Conservation (phyloP, 169 alveolate genomes). For the Besnoitia besnoiti region DNA sequence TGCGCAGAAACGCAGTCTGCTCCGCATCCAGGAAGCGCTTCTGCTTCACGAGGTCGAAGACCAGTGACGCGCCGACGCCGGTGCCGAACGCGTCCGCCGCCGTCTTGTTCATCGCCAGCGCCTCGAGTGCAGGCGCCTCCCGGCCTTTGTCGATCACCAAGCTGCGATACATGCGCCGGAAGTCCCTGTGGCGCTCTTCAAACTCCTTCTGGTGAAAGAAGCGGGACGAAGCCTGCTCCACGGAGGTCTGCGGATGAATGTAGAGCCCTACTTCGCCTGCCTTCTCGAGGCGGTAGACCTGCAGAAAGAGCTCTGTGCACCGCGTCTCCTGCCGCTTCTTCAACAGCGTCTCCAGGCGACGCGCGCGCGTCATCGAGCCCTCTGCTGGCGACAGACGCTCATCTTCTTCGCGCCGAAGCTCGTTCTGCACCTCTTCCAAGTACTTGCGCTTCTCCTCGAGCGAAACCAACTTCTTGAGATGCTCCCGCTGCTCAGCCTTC, state of each 20-base stretch:
- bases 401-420: too few relatives aligned
- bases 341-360: constrained; percentile 1
- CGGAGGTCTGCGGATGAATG: constrained; percentile 32
- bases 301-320: neutral
- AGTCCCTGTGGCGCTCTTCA: constrained; percentile 38
- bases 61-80: constrained; percentile 3
- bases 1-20: neutral
- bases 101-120: neutral
- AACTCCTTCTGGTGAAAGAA: neutral
- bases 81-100: constrained; percentile 29
- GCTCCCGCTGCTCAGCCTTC: constrained; percentile 10
- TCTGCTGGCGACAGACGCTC: neutral
- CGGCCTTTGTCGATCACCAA: constrained; percentile 25
- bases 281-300: constrained; percentile 24
- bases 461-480: neutral
- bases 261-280: neutral
- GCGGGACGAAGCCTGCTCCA: neutral
- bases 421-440: neutral
- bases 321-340: neutral
- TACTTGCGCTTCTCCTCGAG: constrained; percentile 19
- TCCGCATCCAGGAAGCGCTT: constrained; percentile 4
- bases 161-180: neutral
- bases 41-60: constrained; percentile 28
- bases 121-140: constrained; percentile 37
- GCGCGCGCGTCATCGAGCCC: constrained; percentile 31